These are phyloP conservation scores for Cyclotella atomus DNA, from an alignment of 108 stramenopile species.

Conservation along the genomic window DNA sequence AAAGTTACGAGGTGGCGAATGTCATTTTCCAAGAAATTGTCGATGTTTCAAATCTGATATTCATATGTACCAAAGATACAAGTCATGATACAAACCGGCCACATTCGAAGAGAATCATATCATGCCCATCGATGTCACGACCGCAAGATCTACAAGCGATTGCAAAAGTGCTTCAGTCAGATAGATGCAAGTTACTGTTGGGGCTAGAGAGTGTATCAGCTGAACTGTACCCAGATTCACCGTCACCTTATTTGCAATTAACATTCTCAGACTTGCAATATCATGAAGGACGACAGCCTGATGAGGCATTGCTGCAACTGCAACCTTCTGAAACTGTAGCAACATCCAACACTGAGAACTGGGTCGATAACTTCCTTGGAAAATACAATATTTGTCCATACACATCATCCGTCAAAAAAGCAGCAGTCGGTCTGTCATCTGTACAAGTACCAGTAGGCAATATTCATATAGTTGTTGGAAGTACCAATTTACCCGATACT, in stretches of 20 bases:
- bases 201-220: slow-evolving; percentile 34
- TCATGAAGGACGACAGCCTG: background rate
- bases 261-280: background rate
- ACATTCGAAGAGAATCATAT: slow-evolving; percentile 1
- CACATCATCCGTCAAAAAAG: slow-evolving; percentile 48
- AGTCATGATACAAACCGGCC: background rate
- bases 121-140: slow-evolving; percentile 37
- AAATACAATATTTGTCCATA: slow-evolving; percentile 58
- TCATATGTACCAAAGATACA: background rate
- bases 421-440: slow-evolving; percentile 58
- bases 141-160: slow-evolving; percentile 28
- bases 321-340: slow-evolving; percentile 2
- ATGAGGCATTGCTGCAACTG: background rate
- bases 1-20: slow-evolving; percentile 37
- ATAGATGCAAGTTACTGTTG: slow-evolving; percentile 44
- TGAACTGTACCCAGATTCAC: slow-evolving; percentile 41
- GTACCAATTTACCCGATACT: background rate
- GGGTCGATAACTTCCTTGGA: slow-evolving; percentile 58
- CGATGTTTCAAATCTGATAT: slow-evolving; percentile 8
- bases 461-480: slow-evolving; percentile 26
- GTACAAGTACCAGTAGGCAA: slow-evolving; percentile 36
- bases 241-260: slow-evolving; percentile 28
- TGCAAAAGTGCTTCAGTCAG: slow-evolving; percentile 30
- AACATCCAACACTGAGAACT: slow-evolving; percentile 27
- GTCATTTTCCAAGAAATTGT: slow-evolving; percentile 29